Evolutionary conservation across 1,284 basidiomycete species (phyloP).

Genomic region (Jaminaea rosea): DNA sequence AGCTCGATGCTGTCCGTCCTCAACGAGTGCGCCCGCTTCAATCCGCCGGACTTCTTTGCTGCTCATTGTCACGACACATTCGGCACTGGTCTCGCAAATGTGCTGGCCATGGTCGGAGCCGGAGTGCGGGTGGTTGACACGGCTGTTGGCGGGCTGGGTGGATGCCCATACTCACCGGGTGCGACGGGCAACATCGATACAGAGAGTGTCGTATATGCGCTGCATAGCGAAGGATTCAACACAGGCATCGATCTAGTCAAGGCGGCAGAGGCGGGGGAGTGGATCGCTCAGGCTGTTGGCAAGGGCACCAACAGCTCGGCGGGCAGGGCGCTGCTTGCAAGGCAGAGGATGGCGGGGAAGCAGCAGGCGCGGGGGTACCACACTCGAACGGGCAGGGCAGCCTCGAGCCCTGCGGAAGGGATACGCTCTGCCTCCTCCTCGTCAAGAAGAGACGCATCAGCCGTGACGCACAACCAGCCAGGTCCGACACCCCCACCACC

Average conservation of each 20-base stretch:
- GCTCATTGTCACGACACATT: constrained; percentile 81
- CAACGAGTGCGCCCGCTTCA: constrained; percentile 57
- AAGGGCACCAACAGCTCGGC: constrained; percentile 18
- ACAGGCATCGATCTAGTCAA: constrained; percentile 55
- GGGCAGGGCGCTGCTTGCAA: constrained; percentile 25
- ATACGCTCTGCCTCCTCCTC: too few species aligned
- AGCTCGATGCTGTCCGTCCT: constrained; percentile 61
- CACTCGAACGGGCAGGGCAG: too few species aligned
- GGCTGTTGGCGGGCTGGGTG: constrained; percentile 77
- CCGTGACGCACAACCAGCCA: too few species aligned
- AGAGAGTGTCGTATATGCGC: constrained; percentile 70
- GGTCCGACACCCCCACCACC: too few species aligned
- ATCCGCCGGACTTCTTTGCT: constrained; percentile 9
- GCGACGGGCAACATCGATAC: constrained; percentile 43
- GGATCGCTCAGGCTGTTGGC: constrained; percentile 20
- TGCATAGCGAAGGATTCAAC: constrained; percentile 62
- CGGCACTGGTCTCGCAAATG: constrained; percentile 60
- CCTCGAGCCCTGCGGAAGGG: too few species aligned
- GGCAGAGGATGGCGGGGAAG: background rate
- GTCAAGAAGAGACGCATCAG: too few species aligned
- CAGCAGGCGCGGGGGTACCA: background rate
- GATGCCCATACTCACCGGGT: constrained; percentile 90
- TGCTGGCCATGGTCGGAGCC: constrained; percentile 49
- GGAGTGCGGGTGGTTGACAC: constrained; percentile 53
- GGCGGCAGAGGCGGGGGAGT: constrained; percentile 21